phyloP scores from a whole-genome alignment of 164 flowering plant species.

The Warburgia ugandensis region DNA sequence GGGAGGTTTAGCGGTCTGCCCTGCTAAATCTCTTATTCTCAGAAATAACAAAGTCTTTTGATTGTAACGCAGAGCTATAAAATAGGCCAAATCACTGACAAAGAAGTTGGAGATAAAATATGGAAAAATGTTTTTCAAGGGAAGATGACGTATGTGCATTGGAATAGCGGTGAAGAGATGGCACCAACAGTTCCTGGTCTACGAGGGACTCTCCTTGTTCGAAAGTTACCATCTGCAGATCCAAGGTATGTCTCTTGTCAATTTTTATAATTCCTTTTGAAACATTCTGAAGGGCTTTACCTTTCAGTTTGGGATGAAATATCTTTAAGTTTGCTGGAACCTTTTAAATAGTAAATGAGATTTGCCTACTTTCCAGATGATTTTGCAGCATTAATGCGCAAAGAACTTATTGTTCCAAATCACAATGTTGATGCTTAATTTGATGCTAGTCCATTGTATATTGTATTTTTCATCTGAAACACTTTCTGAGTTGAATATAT shows the following conservation, averaged over 20 bases:
- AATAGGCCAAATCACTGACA: slow-evolving; percentile 42
- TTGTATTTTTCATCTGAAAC: too few species aligned
- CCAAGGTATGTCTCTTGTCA: slow-evolving; percentile 38
- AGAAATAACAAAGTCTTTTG: background rate
- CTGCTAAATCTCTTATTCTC: too few species aligned
- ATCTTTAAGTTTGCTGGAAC: too few species aligned
- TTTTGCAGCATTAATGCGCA: too few species aligned
- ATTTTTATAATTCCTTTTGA: background rate
- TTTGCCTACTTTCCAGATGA: too few species aligned
- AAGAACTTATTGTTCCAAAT: too few species aligned
- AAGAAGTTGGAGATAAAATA: slow-evolving; percentile 34
- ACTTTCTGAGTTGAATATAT: too few species aligned
- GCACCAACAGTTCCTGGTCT: slow-evolving; percentile 49
- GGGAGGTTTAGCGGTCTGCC: too few species aligned
- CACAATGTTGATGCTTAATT: too few species aligned
- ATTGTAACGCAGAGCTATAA: slow-evolving; percentile 46
- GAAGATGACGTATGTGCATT: slow-evolving; percentile 70
- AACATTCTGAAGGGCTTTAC: background rate
- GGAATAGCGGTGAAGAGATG: slow-evolving; percentile 82
- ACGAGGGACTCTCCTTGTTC: slow-evolving; percentile 82
- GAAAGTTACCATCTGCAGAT: slow-evolving; percentile 63
- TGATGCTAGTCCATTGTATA: too few species aligned
- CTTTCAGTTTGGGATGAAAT: too few species aligned
- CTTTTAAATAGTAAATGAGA: too few species aligned
- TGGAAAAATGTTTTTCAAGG: slow-evolving; percentile 60